Evolutionary conservation across 1,284 basidiomycete genomes (phyloP), one percentile per base, ranked within the genome.

Genomic region (Fomitiporia mediterranea): DNA sequence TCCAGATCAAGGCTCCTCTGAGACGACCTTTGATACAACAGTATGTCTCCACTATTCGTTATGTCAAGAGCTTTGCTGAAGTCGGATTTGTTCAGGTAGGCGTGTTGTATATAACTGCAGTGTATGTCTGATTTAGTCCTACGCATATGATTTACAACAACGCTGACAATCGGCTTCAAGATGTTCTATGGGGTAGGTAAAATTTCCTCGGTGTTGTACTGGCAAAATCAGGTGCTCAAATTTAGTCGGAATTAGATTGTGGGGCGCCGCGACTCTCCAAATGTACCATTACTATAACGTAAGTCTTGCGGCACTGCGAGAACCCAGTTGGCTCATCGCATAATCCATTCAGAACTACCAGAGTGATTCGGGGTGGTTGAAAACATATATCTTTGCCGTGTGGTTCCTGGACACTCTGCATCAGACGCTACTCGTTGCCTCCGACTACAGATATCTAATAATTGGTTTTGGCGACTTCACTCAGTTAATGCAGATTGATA

Each of bases 281-380:
- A 25, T 56, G 48, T 59, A 59, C 23, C 51, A 49, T 32, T 59
- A 59, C 30, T 59, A 42, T 19, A 51, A 44, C 25, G 57, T 59
- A 15, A 9, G 57, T 52, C 25, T 15, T 15, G 11, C 2, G 6
- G 21, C 27, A 2, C 23, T 19, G 19, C n/a, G n/a, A n/a, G n/a
- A n/a, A 27, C 23, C 17, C 38, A 9, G 8, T 15, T 17, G 32
- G 19, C n/a, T 25, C 28, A 32, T 8, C 9, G 9, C 25, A 23
- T 17, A 8, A 1, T 13, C 13, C 23, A 1, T n/a, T 3, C 34
- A 57, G 56, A 44, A 32, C 35, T 57, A 57, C 27, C 13, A 34
- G 8, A 53, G 48, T 25, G 56, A 57, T 17, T 15, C 40, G 17
- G n/a, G 15, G 4, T 51, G 51, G 48, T 27, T 57, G 7, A 57